Evolutionary conservation across 2,329 filamentous ascomycete genomes (phyloP).

Genomic region (Colletotrichum tropicicola): DNA sequence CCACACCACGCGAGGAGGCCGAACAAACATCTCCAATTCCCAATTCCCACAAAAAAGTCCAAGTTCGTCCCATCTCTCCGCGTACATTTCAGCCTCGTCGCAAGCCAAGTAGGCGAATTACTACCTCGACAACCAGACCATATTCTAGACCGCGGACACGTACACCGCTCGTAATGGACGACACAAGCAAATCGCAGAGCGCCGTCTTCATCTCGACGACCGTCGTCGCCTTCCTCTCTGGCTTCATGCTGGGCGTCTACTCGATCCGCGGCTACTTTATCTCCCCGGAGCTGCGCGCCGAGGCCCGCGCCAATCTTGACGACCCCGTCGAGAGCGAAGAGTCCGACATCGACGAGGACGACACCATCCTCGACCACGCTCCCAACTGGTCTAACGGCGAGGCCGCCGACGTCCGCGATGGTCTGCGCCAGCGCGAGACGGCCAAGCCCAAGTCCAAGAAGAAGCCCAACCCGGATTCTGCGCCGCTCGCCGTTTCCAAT

Average conservation of each 20-base stretch:
- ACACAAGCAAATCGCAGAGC: conserved; percentile 3
- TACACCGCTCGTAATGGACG: conserved; percentile 4
- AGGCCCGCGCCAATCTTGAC: conserved; percentile 63
- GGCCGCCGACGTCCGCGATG: conserved; percentile 68
- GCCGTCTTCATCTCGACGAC: conserved; percentile 75
- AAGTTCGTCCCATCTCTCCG: conserved; percentile 15
- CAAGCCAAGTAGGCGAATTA: background rate
- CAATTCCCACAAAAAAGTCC: conserved; percentile 17
- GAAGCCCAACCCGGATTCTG: conserved; percentile 32
- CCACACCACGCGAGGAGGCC: background rate
- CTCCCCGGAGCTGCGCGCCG: conserved; percentile 62
- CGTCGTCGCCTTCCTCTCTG: conserved; percentile 76
- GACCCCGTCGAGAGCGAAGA: conserved; percentile 76
- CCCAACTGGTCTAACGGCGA: conserved; percentile 72
- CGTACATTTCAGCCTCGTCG: background rate
- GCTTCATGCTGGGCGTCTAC: conserved; percentile 85
- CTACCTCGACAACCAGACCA: background rate
- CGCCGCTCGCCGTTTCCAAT: conserved; percentile 45
- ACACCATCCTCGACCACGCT: conserved; percentile 69
- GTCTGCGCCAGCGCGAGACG: conserved; percentile 49
- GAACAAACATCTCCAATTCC: conserved; percentile 7
- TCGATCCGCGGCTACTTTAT: conserved; percentile 68
- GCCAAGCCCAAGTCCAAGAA: conserved; percentile 44
- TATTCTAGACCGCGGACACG: background rate
- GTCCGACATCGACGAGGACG: conserved; percentile 71